Conservation (phyloP, 441 rosid genomes). For the Mallotus japonicus region DNA sequence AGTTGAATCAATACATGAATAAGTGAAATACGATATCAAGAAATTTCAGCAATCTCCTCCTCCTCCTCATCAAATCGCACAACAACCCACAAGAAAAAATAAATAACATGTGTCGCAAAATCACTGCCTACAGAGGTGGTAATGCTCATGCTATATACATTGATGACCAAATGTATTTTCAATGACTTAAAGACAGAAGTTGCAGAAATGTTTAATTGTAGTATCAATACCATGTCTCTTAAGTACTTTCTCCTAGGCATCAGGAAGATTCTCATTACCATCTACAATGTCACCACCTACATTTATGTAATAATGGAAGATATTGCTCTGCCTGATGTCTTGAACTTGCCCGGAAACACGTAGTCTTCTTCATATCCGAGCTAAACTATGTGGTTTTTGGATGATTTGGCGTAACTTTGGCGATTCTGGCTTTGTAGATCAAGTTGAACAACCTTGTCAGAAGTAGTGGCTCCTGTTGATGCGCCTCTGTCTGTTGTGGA, state of each 20-base stretch:
- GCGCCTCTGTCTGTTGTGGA: conserved; percentile 35
- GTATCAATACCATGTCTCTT: conserved; percentile 44
- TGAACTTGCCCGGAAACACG: conserved; percentile 86
- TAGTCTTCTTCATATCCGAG: conserved; percentile 37
- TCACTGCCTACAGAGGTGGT: conserved; percentile 63
- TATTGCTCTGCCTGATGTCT: conserved; percentile 50
- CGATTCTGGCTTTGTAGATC: conserved; percentile 48
- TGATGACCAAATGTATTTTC: conserved; percentile 56
- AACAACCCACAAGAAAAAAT: no score
- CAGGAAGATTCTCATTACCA: conserved; percentile 72
- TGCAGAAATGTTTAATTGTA: conserved; percentile 81
- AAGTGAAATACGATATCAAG: no score
- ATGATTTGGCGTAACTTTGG: conserved; percentile 20
- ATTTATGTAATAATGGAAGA: conserved; percentile 69
- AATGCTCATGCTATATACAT: conserved; percentile 89
- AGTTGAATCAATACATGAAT: no score
- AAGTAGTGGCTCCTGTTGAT: conserved; percentile 50
- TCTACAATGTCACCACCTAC: conserved; percentile 61
- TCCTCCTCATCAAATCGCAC: no score
- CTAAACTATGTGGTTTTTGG: background rate
- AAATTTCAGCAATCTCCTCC: no score
- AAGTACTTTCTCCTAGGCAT: conserved; percentile 88
- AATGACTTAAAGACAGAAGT: conserved; percentile 66
- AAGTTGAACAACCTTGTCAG: conserved; percentile 83
- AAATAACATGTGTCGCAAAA: no score